Evolutionary conservation across 495 filamentous ascomycete species (phyloP).

Genomic region (Schizothecium vesticola): DNA sequence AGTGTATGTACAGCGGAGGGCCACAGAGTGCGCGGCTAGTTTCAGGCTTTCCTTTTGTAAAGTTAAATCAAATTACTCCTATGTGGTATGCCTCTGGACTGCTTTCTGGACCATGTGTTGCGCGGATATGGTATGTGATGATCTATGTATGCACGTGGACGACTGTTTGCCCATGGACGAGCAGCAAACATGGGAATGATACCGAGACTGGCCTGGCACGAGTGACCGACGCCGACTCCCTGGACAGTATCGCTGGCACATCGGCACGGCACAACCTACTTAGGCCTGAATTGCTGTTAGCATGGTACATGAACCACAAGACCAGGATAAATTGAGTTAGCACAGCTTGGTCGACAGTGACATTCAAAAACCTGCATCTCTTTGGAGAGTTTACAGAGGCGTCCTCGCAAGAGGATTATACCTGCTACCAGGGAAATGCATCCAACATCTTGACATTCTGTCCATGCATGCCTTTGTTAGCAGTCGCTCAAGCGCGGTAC

Average conservation of each 20-base stretch:
- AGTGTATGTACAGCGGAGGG: neutral
- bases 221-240: neutral
- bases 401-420: too few relatives aligned
- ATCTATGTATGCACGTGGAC: neutral
- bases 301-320: neutral
- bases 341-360: neutral
- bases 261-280: neutral
- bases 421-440: too few relatives aligned
- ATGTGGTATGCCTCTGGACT: neutral
- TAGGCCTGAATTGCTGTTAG: neutral
- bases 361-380: too few relatives aligned
- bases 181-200: neutral
- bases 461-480: neutral
- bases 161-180: neutral
- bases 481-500: neutral
- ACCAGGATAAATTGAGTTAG: neutral
- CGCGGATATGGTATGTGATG: neutral
- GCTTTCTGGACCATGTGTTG: neutral
- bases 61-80: slow-evolving; percentile 6
- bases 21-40: neutral
- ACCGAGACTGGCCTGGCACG: neutral
- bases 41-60: slow-evolving; percentile 15
- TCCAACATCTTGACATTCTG: neutral
- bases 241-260: neutral
- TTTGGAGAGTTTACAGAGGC: too few relatives aligned